phyloP scores from a whole-genome alignment of 345 rosid genomes.

The Firmiana major region DNA sequence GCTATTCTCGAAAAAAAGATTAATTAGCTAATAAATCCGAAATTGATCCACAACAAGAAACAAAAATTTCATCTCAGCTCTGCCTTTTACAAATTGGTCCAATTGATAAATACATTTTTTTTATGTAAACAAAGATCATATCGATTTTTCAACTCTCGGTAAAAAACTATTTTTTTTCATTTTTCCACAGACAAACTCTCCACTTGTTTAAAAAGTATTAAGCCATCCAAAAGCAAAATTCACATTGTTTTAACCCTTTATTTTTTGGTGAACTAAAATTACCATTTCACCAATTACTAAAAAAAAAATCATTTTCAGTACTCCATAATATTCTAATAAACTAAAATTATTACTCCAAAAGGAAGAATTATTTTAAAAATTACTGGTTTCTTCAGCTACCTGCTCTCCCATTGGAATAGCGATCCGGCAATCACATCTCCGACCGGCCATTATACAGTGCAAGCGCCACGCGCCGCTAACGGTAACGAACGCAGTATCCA shows the following conservation, averaged over 20 bases:
- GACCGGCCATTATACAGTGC: constrained; percentile 71
- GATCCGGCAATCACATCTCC: constrained; percentile 69
- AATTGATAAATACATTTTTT: not conserved
- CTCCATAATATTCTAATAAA: not conserved
- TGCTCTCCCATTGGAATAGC: constrained; percentile 88
- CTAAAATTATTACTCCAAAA: not conserved
- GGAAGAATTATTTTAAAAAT: too few relatives aligned
- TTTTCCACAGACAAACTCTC: too few relatives aligned
- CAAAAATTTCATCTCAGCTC: not conserved
- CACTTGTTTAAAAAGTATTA: not conserved
- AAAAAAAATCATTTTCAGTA: not conserved
- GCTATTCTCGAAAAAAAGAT: too few relatives aligned
- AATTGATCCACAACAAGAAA: not conserved
- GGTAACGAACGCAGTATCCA: constrained; percentile 64
- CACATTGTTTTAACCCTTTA: not conserved
- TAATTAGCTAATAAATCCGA: not conserved
- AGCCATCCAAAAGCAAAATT: not conserved
- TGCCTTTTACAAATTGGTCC: not conserved
- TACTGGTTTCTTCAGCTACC: constrained; percentile 29
- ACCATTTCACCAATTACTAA: too few relatives aligned
- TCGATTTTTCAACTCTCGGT: not conserved
- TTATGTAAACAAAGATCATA: not conserved
- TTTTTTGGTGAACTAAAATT: too few relatives aligned
- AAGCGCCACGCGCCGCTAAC: constrained; percentile 73
- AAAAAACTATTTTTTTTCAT: not conserved